Base-by-base conservation (phyloP, 1,284 basidiomycete genomes). In the Malassezia globosa region DNA sequence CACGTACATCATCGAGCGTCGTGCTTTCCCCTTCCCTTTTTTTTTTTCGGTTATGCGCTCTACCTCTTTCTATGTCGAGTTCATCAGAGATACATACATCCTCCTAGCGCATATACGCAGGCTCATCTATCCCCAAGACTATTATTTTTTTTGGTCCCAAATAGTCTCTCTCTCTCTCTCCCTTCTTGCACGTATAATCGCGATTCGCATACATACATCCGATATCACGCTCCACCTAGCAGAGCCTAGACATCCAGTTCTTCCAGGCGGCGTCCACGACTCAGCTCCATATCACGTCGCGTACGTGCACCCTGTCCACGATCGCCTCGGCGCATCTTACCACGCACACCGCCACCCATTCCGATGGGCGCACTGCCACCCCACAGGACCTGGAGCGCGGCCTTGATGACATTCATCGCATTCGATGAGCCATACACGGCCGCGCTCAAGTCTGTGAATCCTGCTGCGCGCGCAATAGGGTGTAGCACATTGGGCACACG, bases 361-460 rank as follows among this genome's bases (percentile, higher is more conserved):
- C 65, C 69, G 34, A 58, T 43, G 24, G 60, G 62, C 1, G 61
- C 59, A 4, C 60, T 57, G 22, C 68, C 68, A 10, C 63, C 61
- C 58, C 63, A 68, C n/a, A 72, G 54, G 19, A 69, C 56, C 48
- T 73, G 48, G 55, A 71, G 56, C 58, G 73, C 61, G 59, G 73
- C 73, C 58, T 78, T 77, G 58, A 77, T 67, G 7, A 77, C 76
- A 42, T 76, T 82, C 62, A 85, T 76, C 34, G 80, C 80, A 73
- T 92, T 94, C 58, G 86, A 77, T 61, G 85, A 89, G 27, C 90
- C 89, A 80, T 87, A 85, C 34, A 96, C 85, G 73, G 90, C 90
- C 23, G 87, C 92, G 60, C 84, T 87, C 37, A 86, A 79, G 73
- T 97, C 92, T 70, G 87, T 85, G 75, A 96, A 87, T 10, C 92